A percentile compares a stretch with the other conserved stretches of the same genome.
Conservation (phyloP, 805 yeast genomes). For the Brettanomyces custersianus region DNA sequence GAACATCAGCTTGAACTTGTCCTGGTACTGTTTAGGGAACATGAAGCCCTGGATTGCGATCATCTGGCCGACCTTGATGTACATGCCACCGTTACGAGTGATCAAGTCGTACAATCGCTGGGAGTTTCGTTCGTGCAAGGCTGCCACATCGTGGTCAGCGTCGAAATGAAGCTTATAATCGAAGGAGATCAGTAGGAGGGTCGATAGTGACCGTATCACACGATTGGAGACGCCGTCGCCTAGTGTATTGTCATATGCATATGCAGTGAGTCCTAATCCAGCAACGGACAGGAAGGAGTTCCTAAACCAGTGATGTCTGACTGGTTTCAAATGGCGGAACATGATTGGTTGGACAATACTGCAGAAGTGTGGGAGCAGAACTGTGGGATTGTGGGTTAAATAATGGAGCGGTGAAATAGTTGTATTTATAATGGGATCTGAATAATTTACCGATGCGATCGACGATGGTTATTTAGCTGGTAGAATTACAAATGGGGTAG, state of each 20-base stretch:
- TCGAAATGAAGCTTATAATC: constrained; percentile 51
- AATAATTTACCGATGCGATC: too few species aligned
- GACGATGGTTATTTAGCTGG: too few species aligned
- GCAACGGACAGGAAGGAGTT: constrained; percentile 2
- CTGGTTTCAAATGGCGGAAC: too few species aligned
- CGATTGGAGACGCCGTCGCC: constrained; percentile 45
- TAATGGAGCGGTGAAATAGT: too few species aligned
- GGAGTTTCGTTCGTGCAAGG: constrained; percentile 53
- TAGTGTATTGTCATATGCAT: constrained; percentile 21
- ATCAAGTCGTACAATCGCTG: constrained; percentile 37
- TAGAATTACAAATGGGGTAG: too few species aligned
- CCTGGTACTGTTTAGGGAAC: constrained; percentile 58
- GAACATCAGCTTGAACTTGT: constrained; percentile 45
- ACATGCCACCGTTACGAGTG: constrained; percentile 46
- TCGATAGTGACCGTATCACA: constrained; percentile 41
- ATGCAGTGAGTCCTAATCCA: constrained; percentile 15
- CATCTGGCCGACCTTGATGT: constrained; percentile 72
- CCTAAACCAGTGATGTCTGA: too few species aligned
- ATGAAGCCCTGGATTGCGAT: constrained; percentile 66
- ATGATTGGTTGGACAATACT: too few species aligned
- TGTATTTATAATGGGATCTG: too few species aligned
- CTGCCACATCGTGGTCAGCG: constrained; percentile 36
- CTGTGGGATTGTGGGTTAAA: too few species aligned
- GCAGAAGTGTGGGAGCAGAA: too few species aligned
- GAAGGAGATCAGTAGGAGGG: constrained; percentile 41